Evolutionary conservation across 345 rosid genomes (phyloP).

Genomic region (Gossypium thurberi): DNA sequence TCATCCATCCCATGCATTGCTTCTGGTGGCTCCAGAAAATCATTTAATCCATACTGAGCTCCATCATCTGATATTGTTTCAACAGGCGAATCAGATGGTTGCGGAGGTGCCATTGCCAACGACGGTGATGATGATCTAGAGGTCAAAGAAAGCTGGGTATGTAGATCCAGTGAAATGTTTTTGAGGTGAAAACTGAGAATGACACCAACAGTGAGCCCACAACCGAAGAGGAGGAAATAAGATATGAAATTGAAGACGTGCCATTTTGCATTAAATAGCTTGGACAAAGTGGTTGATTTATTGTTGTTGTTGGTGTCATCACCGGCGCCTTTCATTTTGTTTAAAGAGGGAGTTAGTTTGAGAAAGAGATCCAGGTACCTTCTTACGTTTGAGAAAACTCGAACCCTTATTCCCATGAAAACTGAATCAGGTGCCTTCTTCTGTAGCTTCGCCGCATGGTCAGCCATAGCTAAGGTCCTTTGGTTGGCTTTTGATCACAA

Average conservation of each 20-base stretch:
- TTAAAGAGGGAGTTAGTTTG: not conserved
- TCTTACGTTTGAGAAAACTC: not conserved
- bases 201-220: constrained; percentile 52
- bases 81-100: not conserved
- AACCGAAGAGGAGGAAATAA: constrained; percentile 37
- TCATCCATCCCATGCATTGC: constrained; percentile 66
- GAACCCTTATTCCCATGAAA: constrained; percentile 7
- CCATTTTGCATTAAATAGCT: constrained; percentile 33
- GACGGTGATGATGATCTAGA: constrained; percentile 12
- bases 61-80: not conserved
- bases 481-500: too few relatives aligned
- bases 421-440: not conserved
- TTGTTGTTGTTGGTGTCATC: constrained; percentile 16
- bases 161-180: constrained; percentile 28
- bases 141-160: constrained; percentile 20
- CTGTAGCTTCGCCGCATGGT: too few relatives aligned
- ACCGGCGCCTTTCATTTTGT: constrained; percentile 21
- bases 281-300: constrained; percentile 17
- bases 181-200: constrained; percentile 41
- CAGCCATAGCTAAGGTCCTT: too few relatives aligned
- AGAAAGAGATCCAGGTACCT: not conserved
- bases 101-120: not conserved
- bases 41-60: constrained; percentile 21
- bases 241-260: constrained; percentile 36
- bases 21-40: constrained; percentile 35